Conservation (phyloP, 768 basidiomycete species). For the Tremella yokohamensis region DNA sequence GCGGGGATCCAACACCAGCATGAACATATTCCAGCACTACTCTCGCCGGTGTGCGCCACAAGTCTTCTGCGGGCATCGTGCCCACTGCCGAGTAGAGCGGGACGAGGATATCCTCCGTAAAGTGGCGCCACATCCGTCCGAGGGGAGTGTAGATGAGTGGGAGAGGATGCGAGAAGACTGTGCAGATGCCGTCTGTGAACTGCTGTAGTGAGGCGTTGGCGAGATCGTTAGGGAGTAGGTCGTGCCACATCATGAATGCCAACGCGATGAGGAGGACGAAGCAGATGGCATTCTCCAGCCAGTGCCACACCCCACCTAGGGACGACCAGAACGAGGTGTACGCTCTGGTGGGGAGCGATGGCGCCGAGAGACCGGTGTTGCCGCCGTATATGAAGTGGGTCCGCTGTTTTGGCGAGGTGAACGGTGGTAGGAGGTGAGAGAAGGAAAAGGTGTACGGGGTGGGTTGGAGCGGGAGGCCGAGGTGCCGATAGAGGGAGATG, state of each 20-base stretch:
- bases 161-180: conserved; percentile 17
- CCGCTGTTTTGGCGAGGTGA: conserved; percentile 31
- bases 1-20: conserved; percentile 64
- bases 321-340: conserved; percentile 8
- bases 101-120: conserved; percentile 59
- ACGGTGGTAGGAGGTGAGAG: conserved; percentile 53
- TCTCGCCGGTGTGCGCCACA: conserved; percentile 61
- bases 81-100: conserved; percentile 72
- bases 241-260: conserved; percentile 37
- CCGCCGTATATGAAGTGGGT: conserved; percentile 68
- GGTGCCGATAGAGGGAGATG: conserved; percentile 62
- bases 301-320: conserved; percentile 14
- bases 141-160: conserved; percentile 48
- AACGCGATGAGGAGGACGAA: conserved; percentile 50
- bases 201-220: conserved; percentile 54
- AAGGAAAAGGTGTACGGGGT: conserved; percentile 71
- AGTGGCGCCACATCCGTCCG: conserved; percentile 58
- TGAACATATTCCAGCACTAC: conserved; percentile 71
- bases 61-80: conserved; percentile 61
- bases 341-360: conserved; percentile 51
- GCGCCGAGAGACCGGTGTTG: conserved; percentile 57
- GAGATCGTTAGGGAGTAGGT: conserved; percentile 51
- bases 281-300: conserved; percentile 54
- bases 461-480: conserved; percentile 61
- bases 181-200: conserved; percentile 37